Evolutionary conservation across 768 basidiomycete genomes (phyloP).

Genomic region (Podaxis rugospora): DNA sequence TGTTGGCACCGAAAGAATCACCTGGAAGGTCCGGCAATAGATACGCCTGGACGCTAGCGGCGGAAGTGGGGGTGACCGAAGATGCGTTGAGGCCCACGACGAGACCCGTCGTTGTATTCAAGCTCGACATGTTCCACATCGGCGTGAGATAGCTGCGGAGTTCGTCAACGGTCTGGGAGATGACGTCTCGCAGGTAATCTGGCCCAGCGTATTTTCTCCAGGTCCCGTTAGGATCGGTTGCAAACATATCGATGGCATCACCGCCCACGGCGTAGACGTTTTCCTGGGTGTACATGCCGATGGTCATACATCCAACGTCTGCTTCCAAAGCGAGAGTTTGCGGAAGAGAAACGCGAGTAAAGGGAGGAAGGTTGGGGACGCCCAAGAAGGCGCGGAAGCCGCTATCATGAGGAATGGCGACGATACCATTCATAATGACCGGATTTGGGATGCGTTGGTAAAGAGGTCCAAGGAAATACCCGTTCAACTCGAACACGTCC

Average conservation of each 20-base stretch:
- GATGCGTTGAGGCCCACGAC: neutral
- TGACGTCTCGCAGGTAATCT: slow-evolving; percentile 15
- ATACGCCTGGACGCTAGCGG: neutral
- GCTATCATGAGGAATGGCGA: slow-evolving; percentile 13
- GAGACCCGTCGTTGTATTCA: slow-evolving; percentile 9
- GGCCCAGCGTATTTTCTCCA: slow-evolving; percentile 19
- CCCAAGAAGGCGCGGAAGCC: slow-evolving; percentile 18
- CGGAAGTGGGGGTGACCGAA: neutral
- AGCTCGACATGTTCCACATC: slow-evolving; percentile 17
- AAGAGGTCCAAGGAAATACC: slow-evolving; percentile 16
- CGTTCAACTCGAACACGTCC: slow-evolving; percentile 10
- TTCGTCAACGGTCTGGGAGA: slow-evolving; percentile 17
- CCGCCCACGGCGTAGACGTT: neutral
- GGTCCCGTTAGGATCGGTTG: slow-evolving; percentile 14
- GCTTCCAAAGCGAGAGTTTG: slow-evolving; percentile 1
- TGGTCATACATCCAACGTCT: neutral
- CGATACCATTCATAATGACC: slow-evolving; percentile 15
- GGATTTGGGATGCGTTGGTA: neutral
- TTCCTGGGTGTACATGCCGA: slow-evolving; percentile 18
- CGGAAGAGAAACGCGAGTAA: slow-evolving; percentile 13
- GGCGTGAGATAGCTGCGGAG: slow-evolving; percentile 15
- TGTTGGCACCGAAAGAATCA: neutral
- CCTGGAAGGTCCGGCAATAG: neutral
- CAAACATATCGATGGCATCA: slow-evolving; percentile 11
- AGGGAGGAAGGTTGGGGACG: slow-evolving; percentile 13